Base-by-base conservation (phyloP, 2,329 filamentous ascomycete genomes). In the Clarireedia homoeocarpa region DNA sequence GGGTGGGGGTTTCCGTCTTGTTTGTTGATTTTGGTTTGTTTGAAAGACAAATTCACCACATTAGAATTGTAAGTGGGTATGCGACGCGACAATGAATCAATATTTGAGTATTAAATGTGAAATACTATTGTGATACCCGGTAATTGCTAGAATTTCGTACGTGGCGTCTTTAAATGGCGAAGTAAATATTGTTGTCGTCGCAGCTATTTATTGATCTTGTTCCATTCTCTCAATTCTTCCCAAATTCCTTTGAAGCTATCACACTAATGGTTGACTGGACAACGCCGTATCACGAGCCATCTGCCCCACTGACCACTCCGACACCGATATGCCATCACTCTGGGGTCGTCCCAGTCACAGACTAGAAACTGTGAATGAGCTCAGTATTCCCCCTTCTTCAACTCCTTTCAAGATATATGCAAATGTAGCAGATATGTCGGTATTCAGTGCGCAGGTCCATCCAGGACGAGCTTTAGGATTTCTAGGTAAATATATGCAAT, bases 401-500 rank as follows among this genome's bases (percentile, higher is more conserved):
- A 53, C 30, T 39, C 23, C 20, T n/a, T n/a, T 7, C n/a, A 42
- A 24, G 30, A 36, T 45, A 46, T 20, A 48, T 34, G 48, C 57
- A 65, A 52, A 67, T 66, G 64, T 55, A 51, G 47, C 55, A 24
- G 56, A 53, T 34, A 66, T 67, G 75, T 74, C 77, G 46, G 72
- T 80, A 49, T 80, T 82, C 65, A 75, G 72, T 34, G 82, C 82
- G 55, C 82, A 85, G 68, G 81, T 89, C 36, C 75, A 83, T 68
- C 86, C 86, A 17, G 83, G 84, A 65, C 83, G 60, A 83, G 85
- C n/a, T 83, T 55, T 71, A 44, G 67, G 67, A 10, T 68, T 71
- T 50, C 55, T 71, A 48, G 63, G 69, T 69, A 61, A 53, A 55
- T 61, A 74, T 85, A 17, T 40, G 5, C 7, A 20, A 23, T 4